Evolutionary conservation across 305 asterid species (phyloP), one percentile per base, ranked within the genome.

Genomic region (Ajuga reptans): DNA sequence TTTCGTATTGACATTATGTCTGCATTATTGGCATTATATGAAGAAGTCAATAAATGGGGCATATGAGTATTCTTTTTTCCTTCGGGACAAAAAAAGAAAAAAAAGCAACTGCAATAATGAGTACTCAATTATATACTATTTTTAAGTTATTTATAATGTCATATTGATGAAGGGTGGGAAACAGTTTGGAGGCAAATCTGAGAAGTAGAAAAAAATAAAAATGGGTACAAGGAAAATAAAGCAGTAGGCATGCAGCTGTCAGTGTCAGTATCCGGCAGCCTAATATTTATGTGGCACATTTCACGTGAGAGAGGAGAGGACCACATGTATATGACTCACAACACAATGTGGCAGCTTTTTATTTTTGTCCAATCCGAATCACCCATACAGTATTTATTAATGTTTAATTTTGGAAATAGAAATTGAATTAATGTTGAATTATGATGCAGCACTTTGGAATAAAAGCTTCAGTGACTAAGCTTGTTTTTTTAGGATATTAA

Each of bases 221-320:
- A n/a, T n/a, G n/a, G n/a, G n/a, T n/a, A n/a, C n/a, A n/a, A n/a
- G n/a, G n/a, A 29, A 64, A 46, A n/a, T 43, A 46, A 55, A 69
- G 47, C 50, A 54, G 64, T 51, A 33, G 33, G 31, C 29, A 63
- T 5, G 12, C 21, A 51, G 76, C 66, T 51, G 70, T 53, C 71
- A 34, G 34, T 51, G 70, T 53, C 71, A 34, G 34, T 37, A 12
- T 57, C 46, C 4, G 65, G 31, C 62, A 9, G 45, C 55, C 31
- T 2, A 31, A 31, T 31, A 46, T 50, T 12, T 14, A 1, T 64
- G 54, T 58, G 10, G 52, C 14, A 36, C 18, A 45, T 27, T 58
- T 76, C 81, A 76, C 74, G 77, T 72, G 69, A 59, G 52, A 33
- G 49, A 72, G 75, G 63, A 76, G n/a, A n/a, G n/a, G n/a, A n/a